Base-by-base conservation (phyloP, 768 basidiomycete species). In the Agrocybe chaxingu region DNA sequence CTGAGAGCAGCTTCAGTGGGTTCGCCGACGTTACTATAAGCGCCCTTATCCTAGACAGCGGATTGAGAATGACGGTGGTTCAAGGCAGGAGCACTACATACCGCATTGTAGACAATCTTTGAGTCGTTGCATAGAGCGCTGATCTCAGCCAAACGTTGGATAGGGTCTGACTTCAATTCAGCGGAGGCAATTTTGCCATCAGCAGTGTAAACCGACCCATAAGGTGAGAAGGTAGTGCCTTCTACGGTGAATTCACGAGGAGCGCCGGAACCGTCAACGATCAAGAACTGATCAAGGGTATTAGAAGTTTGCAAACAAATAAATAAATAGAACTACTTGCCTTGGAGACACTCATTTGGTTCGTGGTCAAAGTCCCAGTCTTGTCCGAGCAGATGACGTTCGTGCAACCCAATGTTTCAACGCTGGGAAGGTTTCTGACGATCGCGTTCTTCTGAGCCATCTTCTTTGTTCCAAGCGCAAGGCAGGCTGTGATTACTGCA, bases 401-500 rank as follows among this genome's bases (percentile, higher is more conserved):
- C 38, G 95, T 97, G 73, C 94, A 95, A 0, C 96, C 96, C 6
- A 99, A 77, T 35, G 96, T 98, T 72, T 99, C 96, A 31, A 99
- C 97, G 55, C 89, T 92, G 7, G 96, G 97, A 55, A 99, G 73
- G 67, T 96, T 95, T 60, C 95, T 76, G 47, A 99, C 96, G 61
- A 99, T 99, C 1, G 96, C 96, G 55, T 98, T 97, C 72, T 95
- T 90, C 75, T 97, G 90, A 0, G 96, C 95, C 96, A 99, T 99
- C 70, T 97, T 98, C 75, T 97, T 94, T 12, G 96, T 98, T 13
- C 96, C 97, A 10, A 99, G 78, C 8, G 97, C 95, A 35, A 99
- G 70, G 68, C 95, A 98, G 8, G 94, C 94, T 7, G 96, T 99
- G 63, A 98, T 97, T 51, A 99, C 96, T 45, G 94, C 95, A 33